Base-by-base conservation (phyloP, 805 yeast species). In the Metschnikowia cubensis region DNA sequence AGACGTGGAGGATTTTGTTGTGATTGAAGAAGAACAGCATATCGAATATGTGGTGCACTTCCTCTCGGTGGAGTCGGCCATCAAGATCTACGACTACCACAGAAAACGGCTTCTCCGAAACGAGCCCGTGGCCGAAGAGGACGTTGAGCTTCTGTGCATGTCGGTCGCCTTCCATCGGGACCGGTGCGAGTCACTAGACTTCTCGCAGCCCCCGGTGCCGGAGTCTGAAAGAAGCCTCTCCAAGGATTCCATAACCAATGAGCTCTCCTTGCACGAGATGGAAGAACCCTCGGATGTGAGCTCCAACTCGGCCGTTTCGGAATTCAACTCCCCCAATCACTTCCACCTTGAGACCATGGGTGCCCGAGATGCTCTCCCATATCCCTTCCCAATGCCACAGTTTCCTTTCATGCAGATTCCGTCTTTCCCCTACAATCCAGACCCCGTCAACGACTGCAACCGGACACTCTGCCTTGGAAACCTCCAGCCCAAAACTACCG, bases 401-500 rank as follows among this genome's bases (percentile, higher is more conserved):
- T 31, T 20, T 8, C 31, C 53, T 6, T 31, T 33, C 35, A 21
- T 38, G 42, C 35, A 39, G 14, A 13, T 45, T 0, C 44, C 46
- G 2, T 45, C 51, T 6, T 50, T 47, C 15, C 61, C 52, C 35
- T 49, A 49, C 42, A 60, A 63, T 38, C 63, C 68, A 0, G 74
- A 67, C 41, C 62, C 71, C 3, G 58, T 56, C 42, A 71, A 69
- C 50, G 58, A 60, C n/a, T 73, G 74, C 13, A 87, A 86, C 61
- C 72, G 95, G 62, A 82, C 91, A 1, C 79, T 87, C 15, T 86
- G 81, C 60, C 69, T 87, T 40, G 87, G 88, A 4, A 83, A 83
- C 55, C 69, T 87, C 44, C 85, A 83, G 53, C 79, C 83, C 7
- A 74, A 77, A 45, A 81, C 89, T 0, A 78, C 83, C 5, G 76